Evolutionary conservation across 1,284 basidiomycete species (phyloP), one percentile per base, ranked within the genome.

Genomic region (Rhodotorula glutinis): DNA sequence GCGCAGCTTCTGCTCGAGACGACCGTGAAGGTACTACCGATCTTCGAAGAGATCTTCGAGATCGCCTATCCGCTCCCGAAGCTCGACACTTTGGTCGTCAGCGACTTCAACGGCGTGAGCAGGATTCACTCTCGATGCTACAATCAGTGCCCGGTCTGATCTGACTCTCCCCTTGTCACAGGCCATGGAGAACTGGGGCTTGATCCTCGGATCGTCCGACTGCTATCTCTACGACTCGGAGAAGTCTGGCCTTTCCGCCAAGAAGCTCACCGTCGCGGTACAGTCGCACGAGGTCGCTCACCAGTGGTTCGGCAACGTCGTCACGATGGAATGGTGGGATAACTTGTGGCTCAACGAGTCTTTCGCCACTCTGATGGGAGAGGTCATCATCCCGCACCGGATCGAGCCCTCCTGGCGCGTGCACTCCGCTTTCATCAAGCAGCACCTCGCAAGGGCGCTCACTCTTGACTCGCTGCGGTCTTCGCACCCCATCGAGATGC

Each of bases 401-500:
- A 79, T 79, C 54, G 75, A 81, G 79, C 84, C 84, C 19, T 81
- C 83, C 67, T 85, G 84, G 83, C 81, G 82, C 66, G 81, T 83
- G 46, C 79, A 82, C 60, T 79, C 80, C 40, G 79, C 80, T 58
- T 85, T 85, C 79, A 80, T 85, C 75, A 82, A 80, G 65, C 74
- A 77, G 38, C 83, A 85, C 73, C 77, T 85, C 43, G 78, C 80
- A 55, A 75, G 79, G 38, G 92, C 94, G 21, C 83, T 96, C 44
- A 81, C 83, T 47, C 85, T 97, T 62, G 95, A 98, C 76, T 86
- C 90, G 14, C 92, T 94, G 78, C 82, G 90, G 21, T 95, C 92
- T 19, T 94, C 91, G 44, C 95, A 98, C 79, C 90, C 94, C 1
- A 92, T 98, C 76, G 92, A 98, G 80, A 91, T 97, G 30, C 88